Percentiles rank a stretch among this genome's conserved stretches.
Evolutionary conservation across 768 basidiomycete species (phyloP).

Genomic region (Tylopilus intermedius): DNA sequence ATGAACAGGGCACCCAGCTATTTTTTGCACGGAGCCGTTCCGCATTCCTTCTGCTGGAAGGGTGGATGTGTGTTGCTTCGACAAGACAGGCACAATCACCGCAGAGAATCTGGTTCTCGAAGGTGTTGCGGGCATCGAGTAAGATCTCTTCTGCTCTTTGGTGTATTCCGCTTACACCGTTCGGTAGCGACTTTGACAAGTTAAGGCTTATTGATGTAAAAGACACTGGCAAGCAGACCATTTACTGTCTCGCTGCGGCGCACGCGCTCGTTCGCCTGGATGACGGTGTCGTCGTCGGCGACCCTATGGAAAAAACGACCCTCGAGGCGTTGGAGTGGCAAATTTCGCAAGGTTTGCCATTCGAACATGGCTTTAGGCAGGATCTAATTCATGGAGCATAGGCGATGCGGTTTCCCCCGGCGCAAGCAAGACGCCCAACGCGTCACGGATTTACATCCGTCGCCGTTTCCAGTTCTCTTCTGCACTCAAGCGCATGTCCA

Average conservation of each 20-base stretch:
- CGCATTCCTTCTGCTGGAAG: conserved; percentile 93
- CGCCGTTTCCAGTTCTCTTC: conserved; percentile 98
- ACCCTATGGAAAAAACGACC: conserved; percentile 99
- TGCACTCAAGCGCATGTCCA: conserved; percentile 96
- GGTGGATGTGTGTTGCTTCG: conserved; percentile 98
- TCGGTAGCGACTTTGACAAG: conserved; percentile 50
- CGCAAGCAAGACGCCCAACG: conserved; percentile 45
- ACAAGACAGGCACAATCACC: conserved; percentile 99
- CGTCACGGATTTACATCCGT: conserved; percentile 64
- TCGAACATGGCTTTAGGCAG: background rate
- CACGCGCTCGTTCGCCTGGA: conserved; percentile 93
- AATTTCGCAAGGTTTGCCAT: conserved; percentile 53
- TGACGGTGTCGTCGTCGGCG: conserved; percentile 90
- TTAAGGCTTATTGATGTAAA: conserved; percentile 73
- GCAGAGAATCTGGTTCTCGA: conserved; percentile 93
- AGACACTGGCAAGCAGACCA: conserved; percentile 72
- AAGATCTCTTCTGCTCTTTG: conserved; percentile 27
- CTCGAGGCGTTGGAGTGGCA: conserved; percentile 89
- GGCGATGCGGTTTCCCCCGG: conserved; percentile 69
- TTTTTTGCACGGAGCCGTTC: conserved; percentile 99
- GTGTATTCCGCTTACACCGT: conserved; percentile 1
- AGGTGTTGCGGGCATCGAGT: conserved; percentile 90
- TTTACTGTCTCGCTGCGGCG: conserved; percentile 84
- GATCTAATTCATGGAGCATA: conserved; percentile 10
- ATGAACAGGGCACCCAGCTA: conserved; percentile 50